Evolutionary conservation across 306 rosid species (phyloP).

Genomic region (Cicer cuneatum): DNA sequence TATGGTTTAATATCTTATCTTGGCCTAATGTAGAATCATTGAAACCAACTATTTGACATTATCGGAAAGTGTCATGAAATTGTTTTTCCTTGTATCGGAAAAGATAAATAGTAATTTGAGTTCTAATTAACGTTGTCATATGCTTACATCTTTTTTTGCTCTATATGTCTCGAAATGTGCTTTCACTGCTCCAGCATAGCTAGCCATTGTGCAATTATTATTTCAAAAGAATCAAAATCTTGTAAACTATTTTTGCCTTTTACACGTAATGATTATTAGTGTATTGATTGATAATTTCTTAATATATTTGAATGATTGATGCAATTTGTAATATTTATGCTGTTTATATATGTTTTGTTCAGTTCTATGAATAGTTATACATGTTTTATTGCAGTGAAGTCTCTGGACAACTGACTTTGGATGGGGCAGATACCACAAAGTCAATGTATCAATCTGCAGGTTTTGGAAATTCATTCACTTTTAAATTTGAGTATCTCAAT

Average conservation of each 20-base stretch:
- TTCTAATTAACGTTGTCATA: too few species aligned
- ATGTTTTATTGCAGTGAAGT: constrained; percentile 72
- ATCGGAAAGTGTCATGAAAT: too few species aligned
- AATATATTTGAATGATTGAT: constrained; percentile 25
- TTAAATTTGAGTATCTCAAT: constrained; percentile 83
- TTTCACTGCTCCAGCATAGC: too few species aligned
- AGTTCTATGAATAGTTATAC: constrained; percentile 38
- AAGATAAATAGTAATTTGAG: too few species aligned
- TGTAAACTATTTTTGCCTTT: constrained; percentile 24
- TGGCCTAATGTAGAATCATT: constrained; percentile 25
- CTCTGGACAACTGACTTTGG: constrained; percentile 74
- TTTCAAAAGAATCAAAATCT: constrained; percentile 17
- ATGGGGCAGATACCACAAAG: constrained; percentile 70
- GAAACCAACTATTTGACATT: neutral
- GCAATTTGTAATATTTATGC: constrained; percentile 36
- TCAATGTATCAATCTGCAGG: constrained; percentile 72
- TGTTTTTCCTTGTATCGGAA: too few species aligned
- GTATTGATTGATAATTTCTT: constrained; percentile 5
- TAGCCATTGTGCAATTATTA: too few species aligned
- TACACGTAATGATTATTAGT: constrained; percentile 19
- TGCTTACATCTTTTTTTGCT: too few species aligned
- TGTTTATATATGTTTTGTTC: constrained; percentile 26
- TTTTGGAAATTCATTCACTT: constrained; percentile 74
- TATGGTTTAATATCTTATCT: constrained; percentile 38
- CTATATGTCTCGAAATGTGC: too few species aligned